These are phyloP conservation scores for Podila horticola DNA, from an alignment of 192 early-diverging fungal genomes.

Conservation along the genomic window DNA sequence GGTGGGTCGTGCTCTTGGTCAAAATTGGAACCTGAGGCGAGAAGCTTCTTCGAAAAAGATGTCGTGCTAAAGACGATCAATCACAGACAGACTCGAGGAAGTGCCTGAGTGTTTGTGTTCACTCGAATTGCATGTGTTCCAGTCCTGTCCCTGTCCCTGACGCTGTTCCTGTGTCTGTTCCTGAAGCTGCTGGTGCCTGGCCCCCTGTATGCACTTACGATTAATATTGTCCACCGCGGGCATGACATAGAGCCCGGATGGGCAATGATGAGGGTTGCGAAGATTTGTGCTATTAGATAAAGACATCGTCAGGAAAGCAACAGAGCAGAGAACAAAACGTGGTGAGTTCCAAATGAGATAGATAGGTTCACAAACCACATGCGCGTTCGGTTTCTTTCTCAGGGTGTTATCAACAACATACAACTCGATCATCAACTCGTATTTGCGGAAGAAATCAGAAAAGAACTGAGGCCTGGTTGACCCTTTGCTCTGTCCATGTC, in stretches of 20 bases:
- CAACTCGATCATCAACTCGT: slow-evolving; percentile 81
- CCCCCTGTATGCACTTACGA: slow-evolving; percentile 50
- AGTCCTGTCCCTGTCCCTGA: too few relatives aligned
- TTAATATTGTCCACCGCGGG: slow-evolving; percentile 74
- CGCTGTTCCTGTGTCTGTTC: not conserved
- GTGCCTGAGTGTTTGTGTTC: too few relatives aligned
- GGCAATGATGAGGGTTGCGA: slow-evolving; percentile 81
- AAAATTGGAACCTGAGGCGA: not conserved
- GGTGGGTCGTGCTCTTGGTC: not conserved
- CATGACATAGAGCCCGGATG: slow-evolving; percentile 88
- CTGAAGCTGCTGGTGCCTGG: not conserved
- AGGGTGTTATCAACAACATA: slow-evolving; percentile 42
- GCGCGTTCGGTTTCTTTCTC: not conserved
- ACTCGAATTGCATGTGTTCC: too few relatives aligned
- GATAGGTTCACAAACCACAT: too few relatives aligned
- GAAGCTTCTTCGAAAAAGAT: too few relatives aligned
- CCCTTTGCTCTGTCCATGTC: not conserved
- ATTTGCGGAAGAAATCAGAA: slow-evolving; percentile 62
- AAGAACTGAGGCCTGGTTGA: slow-evolving; percentile 33
- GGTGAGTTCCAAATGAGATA: not conserved
- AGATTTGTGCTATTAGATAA: slow-evolving; percentile 70
- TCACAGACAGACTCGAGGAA: too few relatives aligned
- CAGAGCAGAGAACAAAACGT: not conserved
- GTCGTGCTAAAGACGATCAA: too few relatives aligned
- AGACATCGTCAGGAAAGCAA: not conserved